phyloP scores from a whole-genome alignment of 2,329 filamentous ascomycete species.

The Colletotrichum eremochloae region DNA sequence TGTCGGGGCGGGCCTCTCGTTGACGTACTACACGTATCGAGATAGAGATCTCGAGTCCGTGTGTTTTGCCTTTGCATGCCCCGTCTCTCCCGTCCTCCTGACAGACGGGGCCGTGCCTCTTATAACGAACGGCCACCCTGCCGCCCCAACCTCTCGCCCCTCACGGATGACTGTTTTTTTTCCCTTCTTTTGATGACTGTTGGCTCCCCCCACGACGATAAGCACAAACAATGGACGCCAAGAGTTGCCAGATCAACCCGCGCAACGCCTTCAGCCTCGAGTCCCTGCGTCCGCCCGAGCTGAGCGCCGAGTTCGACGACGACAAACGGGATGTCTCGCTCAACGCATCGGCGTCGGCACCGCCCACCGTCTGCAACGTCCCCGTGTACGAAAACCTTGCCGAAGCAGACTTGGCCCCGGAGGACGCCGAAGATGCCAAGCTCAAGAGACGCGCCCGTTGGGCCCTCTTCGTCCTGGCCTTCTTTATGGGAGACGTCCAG shows the following conservation, averaged over 20 bases:
- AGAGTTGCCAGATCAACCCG: conserved; percentile 11
- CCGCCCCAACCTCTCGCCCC: too few relatives aligned
- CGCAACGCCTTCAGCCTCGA: conserved; percentile 23
- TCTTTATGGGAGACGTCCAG: conserved; percentile 36
- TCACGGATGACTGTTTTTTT: background rate
- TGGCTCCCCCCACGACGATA: background rate
- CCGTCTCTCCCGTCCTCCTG: background rate
- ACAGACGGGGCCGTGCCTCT: conserved; percentile 22
- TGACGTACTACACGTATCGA: background rate
- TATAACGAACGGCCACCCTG: conserved; percentile 5
- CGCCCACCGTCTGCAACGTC: conserved; percentile 5
- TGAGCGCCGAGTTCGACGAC: conserved; percentile 7
- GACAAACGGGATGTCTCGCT: conserved; percentile 11
- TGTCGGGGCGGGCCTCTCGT: background rate
- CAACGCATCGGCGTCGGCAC: background rate
- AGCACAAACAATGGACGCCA: conserved; percentile 27
- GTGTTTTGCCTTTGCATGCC: too few relatives aligned
- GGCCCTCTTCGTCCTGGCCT: conserved; percentile 33
- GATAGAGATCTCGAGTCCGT: too few relatives aligned
- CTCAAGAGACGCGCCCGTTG: conserved; percentile 25
- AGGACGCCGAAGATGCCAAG: conserved; percentile 1
- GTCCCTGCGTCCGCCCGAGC: conserved; percentile 15
- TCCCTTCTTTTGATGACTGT: background rate
- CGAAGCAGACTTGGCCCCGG: background rate
- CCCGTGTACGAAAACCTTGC: background rate